A percentile compares a stretch with the other conserved stretches of the same genome.
Conservation (phyloP, 768 basidiomycete species). For the Pisolithus marmoratus region DNA sequence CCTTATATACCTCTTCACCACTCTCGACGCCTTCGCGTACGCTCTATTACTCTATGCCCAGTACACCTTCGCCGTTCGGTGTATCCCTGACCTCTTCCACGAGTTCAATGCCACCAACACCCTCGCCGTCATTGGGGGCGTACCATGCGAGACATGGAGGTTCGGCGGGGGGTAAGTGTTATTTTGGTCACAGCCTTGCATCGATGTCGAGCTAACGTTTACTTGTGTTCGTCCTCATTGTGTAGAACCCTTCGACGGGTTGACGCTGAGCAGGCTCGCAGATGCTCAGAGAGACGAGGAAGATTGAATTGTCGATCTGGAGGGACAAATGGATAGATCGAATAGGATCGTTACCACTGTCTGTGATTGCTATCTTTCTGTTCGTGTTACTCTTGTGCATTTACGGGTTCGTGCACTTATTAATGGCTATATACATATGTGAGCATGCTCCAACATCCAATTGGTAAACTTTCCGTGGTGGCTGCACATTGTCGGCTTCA, state of each 20-base stretch:
- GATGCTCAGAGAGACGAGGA: slow-evolving; percentile 22
- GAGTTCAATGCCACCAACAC: slow-evolving; percentile 26
- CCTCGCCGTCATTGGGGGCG: slow-evolving; percentile 34
- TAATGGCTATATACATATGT: too few relatives aligned
- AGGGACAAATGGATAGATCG: too few relatives aligned
- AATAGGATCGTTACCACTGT: too few relatives aligned
- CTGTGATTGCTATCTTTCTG: too few relatives aligned
- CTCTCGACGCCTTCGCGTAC: slow-evolving; percentile 29
- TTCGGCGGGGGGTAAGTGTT: slow-evolving; percentile 31
- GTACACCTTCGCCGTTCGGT: slow-evolving; percentile 34
- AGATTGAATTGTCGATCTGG: slow-evolving; percentile 6
- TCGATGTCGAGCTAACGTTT: not conserved
- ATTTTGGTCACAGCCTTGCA: not conserved
- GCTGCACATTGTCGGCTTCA: too few relatives aligned
- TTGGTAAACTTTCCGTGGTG: too few relatives aligned
- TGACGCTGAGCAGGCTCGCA: slow-evolving; percentile 20
- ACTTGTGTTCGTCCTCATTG: not conserved
- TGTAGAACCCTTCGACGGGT: slow-evolving; percentile 25
- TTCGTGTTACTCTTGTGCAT: too few relatives aligned
- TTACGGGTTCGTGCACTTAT: too few relatives aligned
- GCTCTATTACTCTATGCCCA: slow-evolving; percentile 29
- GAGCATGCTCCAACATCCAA: too few relatives aligned
- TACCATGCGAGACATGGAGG: slow-evolving; percentile 34
- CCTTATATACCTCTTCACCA: slow-evolving; percentile 26
- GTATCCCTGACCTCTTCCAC: slow-evolving; percentile 28